phyloP scores from a whole-genome alignment of 2,329 filamentous ascomycete species.

The Capronia epimyces region DNA sequence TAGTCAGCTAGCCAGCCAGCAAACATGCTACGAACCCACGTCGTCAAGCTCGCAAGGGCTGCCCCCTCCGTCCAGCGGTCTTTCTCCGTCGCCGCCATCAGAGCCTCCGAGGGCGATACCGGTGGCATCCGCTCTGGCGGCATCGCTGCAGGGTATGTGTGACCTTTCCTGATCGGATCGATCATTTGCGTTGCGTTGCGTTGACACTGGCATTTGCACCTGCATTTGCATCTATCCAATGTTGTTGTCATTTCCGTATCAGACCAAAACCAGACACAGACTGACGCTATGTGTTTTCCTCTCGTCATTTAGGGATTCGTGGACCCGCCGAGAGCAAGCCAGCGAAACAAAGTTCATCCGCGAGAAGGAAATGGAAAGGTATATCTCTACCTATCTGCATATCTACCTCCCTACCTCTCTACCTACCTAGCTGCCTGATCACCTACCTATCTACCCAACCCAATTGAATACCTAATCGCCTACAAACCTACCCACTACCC shows the following conservation, averaged over 20 bases:
- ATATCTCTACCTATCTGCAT: constrained; percentile 3
- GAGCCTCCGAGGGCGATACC: constrained; percentile 65
- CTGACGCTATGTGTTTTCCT: background rate
- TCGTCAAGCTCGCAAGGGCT: constrained; percentile 54
- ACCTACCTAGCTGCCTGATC: no score
- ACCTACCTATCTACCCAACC: no score
- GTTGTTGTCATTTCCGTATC: no score
- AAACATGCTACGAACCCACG: constrained; percentile 63
- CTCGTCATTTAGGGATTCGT: constrained; percentile 64
- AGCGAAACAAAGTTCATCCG: constrained; percentile 79
- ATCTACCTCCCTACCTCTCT: background rate
- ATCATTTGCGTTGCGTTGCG: no score
- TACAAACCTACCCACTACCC: no score
- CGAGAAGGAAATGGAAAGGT: constrained; percentile 84
- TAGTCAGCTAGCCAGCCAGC: no score
- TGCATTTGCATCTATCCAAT: no score
- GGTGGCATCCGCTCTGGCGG: constrained; percentile 45
- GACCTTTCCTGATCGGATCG: no score
- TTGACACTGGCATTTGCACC: background rate
- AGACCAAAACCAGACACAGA: background rate
- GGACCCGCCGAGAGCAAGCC: constrained; percentile 86
- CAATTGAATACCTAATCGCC: no score
- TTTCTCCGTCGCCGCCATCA: constrained; percentile 59
- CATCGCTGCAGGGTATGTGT: constrained; percentile 36
- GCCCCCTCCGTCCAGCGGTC: constrained; percentile 47